Conservation (phyloP, 2,329 filamentous ascomycete species). For the Leptographium procerum region DNA sequence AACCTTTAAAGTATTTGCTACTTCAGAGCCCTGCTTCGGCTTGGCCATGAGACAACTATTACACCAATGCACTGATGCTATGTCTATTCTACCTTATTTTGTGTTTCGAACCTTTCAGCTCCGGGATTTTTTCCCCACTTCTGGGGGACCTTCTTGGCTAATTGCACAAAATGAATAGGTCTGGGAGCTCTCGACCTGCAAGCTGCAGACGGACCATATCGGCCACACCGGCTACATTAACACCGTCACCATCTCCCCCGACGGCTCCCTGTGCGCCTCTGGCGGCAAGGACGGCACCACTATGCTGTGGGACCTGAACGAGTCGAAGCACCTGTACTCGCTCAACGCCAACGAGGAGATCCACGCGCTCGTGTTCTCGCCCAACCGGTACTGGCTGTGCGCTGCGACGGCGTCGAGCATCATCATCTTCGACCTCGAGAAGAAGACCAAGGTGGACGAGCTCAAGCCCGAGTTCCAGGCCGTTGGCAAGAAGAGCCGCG, state of each 20-base stretch:
- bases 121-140: neutral
- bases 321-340: slow-evolving; percentile 99
- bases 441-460: slow-evolving; percentile 99
- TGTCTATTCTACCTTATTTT: slow-evolving; percentile 8
- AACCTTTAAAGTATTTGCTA: slow-evolving; percentile 96
- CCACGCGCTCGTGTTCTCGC: slow-evolving; percentile 99
- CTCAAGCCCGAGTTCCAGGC: slow-evolving; percentile 96
- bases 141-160: neutral
- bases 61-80: slow-evolving; percentile 71
- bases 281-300: slow-evolving; percentile 99
- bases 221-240: slow-evolving; percentile 99
- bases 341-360: slow-evolving; percentile 99
- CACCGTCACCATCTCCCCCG: slow-evolving; percentile 99
- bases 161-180: slow-evolving; percentile 45
- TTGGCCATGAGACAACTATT: slow-evolving; percentile 78
- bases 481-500: slow-evolving; percentile 96
- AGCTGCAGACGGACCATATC: slow-evolving; percentile 99
- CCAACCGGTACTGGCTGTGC: slow-evolving; percentile 99
- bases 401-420: slow-evolving; percentile 94
- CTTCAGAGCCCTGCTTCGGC: slow-evolving; percentile 74
- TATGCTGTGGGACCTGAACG: slow-evolving; percentile 99
- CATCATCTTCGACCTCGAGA: slow-evolving; percentile 99
- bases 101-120: neutral
- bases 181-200: slow-evolving; percentile 99
- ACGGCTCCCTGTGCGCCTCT: slow-evolving; percentile 96